These are phyloP conservation scores for Paspalum vaginatum DNA, from an alignment of 176 grass and related monocot species.

Conservation along the genomic window DNA sequence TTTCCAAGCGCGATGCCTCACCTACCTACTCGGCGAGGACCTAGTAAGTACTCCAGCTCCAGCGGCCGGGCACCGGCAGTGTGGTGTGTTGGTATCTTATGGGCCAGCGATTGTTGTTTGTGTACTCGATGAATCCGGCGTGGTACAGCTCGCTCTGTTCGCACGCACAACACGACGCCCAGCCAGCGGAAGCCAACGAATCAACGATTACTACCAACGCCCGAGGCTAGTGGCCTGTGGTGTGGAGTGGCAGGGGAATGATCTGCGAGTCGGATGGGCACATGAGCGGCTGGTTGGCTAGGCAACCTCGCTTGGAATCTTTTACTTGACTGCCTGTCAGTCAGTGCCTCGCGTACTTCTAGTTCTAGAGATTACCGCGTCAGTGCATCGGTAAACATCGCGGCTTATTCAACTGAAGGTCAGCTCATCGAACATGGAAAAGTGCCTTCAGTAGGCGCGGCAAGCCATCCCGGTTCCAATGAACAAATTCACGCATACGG, in stretches of 20 bases:
- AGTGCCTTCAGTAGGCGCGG: neutral
- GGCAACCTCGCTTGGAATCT: conserved; percentile 20
- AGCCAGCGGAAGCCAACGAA: conserved; percentile 9
- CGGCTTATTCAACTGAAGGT: conserved; percentile 21
- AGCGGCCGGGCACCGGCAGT: neutral
- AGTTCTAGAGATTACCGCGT: conserved; percentile 2
- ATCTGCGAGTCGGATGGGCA: conserved; percentile 13
- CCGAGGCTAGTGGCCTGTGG: neutral
- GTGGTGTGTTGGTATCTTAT: neutral
- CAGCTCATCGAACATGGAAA: neutral
- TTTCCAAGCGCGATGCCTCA: conserved; percentile 44
- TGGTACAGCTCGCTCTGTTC: conserved; percentile 23
- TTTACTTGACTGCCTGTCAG: neutral
- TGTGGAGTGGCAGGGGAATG: neutral
- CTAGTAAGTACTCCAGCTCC: neutral
- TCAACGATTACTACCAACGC: neutral
- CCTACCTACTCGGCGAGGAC: conserved; percentile 1
- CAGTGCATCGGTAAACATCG: conserved; percentile 22
- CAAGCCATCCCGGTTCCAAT: no score
- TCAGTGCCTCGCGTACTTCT: neutral
- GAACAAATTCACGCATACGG: neutral
- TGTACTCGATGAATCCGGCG: conserved; percentile 1
- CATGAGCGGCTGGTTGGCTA: conserved; percentile 12
- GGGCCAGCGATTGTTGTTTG: neutral
- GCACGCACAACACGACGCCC: conserved; percentile 28